Evolutionary conservation across 352 stramenopile species (phyloP).

Genomic region (Phytopythium sindhum): DNA sequence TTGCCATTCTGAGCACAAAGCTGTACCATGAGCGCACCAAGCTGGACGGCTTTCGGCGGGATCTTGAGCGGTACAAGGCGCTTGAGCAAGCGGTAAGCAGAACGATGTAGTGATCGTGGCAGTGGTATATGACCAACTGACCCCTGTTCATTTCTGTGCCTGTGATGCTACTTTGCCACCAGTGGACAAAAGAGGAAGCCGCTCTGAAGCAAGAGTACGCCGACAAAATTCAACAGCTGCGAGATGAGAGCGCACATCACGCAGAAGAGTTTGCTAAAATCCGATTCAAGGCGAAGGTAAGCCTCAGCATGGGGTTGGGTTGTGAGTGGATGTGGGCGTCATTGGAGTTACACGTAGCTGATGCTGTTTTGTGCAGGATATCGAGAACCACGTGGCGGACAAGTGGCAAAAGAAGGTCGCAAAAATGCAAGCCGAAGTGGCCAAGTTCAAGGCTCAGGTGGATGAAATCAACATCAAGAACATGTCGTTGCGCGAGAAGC

Average conservation of each 20-base stretch:
- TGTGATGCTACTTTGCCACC: neutral
- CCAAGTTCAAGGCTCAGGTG: slow-evolving; percentile 63
- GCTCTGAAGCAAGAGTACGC: slow-evolving; percentile 47
- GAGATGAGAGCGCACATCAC: slow-evolving; percentile 50
- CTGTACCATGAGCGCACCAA: slow-evolving; percentile 47
- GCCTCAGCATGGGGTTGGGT: neutral
- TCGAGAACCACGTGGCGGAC: slow-evolving; percentile 61
- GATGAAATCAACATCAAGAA: slow-evolving; percentile 82
- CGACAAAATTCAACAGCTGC: slow-evolving; percentile 55
- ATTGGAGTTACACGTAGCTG: neutral
- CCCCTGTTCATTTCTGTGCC: slow-evolving; percentile 7
- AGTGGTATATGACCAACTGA: slow-evolving; percentile 4
- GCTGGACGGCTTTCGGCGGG: slow-evolving; percentile 36
- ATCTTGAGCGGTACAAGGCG: slow-evolving; percentile 61
- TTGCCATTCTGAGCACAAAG: slow-evolving; percentile 36
- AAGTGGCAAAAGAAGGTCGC: slow-evolving; percentile 77
- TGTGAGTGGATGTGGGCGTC: neutral
- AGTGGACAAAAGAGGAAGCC: slow-evolving; percentile 66
- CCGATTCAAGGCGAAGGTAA: slow-evolving; percentile 56
- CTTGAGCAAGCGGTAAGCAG: slow-evolving; percentile 49
- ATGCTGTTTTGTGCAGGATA: slow-evolving; percentile 25
- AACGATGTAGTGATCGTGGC: neutral
- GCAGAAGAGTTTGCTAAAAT: slow-evolving; percentile 56
- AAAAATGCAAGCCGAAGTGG: slow-evolving; percentile 63
- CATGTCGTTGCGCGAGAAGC: slow-evolving; percentile 61